Base-by-base conservation (phyloP, 2,329 filamentous ascomycete species). In the Metarhizium anisopliae region DNA sequence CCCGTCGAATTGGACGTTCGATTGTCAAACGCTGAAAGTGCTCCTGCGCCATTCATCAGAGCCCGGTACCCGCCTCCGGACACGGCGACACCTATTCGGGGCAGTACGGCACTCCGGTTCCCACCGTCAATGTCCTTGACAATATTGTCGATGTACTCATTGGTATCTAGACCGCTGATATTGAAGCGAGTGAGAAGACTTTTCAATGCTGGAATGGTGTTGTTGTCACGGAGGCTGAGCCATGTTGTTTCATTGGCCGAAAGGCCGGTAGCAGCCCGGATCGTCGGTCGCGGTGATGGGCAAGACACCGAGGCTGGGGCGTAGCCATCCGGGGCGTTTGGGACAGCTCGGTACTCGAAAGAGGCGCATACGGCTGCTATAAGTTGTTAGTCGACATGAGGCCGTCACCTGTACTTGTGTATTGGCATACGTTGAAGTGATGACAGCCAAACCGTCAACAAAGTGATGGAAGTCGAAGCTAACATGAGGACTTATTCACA, bases 1-100 rank as follows among this genome's bases (percentile, higher is more conserved):
- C 64, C 71, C 0, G 82, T 87, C 2, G 84, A 76, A 55, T 82
- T 81, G 0, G 73, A 64, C 0, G 85, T 88, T 14, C 89, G 79
- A 62, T 72, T 80, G 67, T 93, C 89, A 59, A 89, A 90, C 0
- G 89, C 89, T 30, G 86, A 79, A 10, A 93, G 62, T 38, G 84
- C 84, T 52, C 89, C 89, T 6, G 84, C 89, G 13, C 87, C 89
- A 63, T 87, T 90, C 75, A 90, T 76, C 70, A 92, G 73, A 3
- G 89, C 89, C 53, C 89, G 77, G 67, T 91, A 94, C 29, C 89
- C 89, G 63, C 89, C 89, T 6, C 89, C 89, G 0, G 87, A 91
- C 38, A 86, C 74, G 5, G 89, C 87, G 59, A 93, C 82, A 11
- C 75, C 89, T 59, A 93, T 84, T 60, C 72, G 73, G 10, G 74